A percentile compares a stretch with the other conserved stretches of the same genome.
Evolutionary conservation across 257 asterid genomes (phyloP).

Genomic region (Verbascum thapsus): DNA sequence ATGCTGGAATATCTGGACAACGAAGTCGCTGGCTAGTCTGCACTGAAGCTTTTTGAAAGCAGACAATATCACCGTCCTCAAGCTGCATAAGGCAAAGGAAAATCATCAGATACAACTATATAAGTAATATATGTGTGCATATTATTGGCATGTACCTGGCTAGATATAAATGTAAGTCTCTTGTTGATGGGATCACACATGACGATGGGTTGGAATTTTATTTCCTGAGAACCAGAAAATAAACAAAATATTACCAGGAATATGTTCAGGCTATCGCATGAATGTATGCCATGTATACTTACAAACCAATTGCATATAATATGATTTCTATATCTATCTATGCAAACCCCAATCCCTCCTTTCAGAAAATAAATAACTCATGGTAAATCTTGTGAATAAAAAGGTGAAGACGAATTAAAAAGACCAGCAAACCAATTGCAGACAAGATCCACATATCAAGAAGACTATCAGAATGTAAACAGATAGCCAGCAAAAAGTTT

Average conservation of each 20-base stretch:
- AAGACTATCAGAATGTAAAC: not conserved
- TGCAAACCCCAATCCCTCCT: not conserved
- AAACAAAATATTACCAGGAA: not conserved
- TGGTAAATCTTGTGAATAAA: not conserved
- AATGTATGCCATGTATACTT: not conserved
- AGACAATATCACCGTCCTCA: conserved; percentile 42
- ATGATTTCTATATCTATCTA: not conserved
- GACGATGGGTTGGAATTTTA: conserved; percentile 35
- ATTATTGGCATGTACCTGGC: conserved; percentile 35
- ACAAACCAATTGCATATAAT: conserved; percentile 7
- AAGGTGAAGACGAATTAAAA: not conserved
- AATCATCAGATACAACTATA: conserved; percentile 7
- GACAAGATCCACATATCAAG: not conserved
- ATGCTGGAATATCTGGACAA: conserved; percentile 35
- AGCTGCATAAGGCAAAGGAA: conserved; percentile 31
- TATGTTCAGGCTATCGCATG: not conserved
- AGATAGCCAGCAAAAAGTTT: not conserved
- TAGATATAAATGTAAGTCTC: conserved; percentile 29
- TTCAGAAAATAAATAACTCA: not conserved
- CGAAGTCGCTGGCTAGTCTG: conserved; percentile 23
- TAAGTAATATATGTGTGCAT: not conserved
- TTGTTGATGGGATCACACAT: conserved; percentile 41
- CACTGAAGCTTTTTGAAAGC: conserved; percentile 37
- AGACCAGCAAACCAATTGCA: not conserved
- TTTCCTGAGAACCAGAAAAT: conserved; percentile 33